Evolutionary conservation across 805 yeast species (phyloP), one percentile per base, ranked within the genome.

Genomic region (Yarrowia sp.): DNA sequence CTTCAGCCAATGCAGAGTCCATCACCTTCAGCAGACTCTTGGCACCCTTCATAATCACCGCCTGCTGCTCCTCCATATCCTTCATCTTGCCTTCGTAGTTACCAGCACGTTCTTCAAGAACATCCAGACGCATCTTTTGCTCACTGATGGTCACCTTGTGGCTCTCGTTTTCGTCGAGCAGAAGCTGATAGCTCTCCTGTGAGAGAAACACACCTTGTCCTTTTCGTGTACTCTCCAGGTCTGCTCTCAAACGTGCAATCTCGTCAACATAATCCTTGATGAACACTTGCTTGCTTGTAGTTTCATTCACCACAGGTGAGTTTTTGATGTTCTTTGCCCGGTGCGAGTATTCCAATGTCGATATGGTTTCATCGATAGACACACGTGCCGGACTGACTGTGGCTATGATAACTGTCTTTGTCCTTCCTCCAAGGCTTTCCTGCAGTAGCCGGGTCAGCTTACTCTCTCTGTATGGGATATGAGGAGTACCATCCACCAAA

Each of bases 391-490:
- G 95, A 8, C 96, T 90, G 4, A 92, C 84, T 0, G 97, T 92
- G 1, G 97, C 96, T 19, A 92, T 89, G 69, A 92, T 82, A 41
- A 92, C 88, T 0, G 97, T 92, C 75, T 90, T 89, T 0, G 97
- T 91, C 69, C 87, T 83, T 2, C 97, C 97, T 2, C 97, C 97
- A 3, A 92, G 80, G 0, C 93, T 89, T 73, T 90, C 95, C 73
- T 90, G 94, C 50, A 90, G 79, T 15, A 91, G 77, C 71, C 92
- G 81, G 0, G 97, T 90, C 70, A 90, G 82, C 77, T 90, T 90
- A 0, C 94, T 89, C 72, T 90, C 95, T 71, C 96, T 75, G 76
- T 91, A 92, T 0, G 98, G 97, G 43, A 93, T 86, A 76, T 91
- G 96, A 1, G 83, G 78, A 16, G 82, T 81, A 41, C 82, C 82